Evolutionary conservation across 2,329 filamentous ascomycete species (phyloP).

Genomic region (Penicillium concentricum): DNA sequence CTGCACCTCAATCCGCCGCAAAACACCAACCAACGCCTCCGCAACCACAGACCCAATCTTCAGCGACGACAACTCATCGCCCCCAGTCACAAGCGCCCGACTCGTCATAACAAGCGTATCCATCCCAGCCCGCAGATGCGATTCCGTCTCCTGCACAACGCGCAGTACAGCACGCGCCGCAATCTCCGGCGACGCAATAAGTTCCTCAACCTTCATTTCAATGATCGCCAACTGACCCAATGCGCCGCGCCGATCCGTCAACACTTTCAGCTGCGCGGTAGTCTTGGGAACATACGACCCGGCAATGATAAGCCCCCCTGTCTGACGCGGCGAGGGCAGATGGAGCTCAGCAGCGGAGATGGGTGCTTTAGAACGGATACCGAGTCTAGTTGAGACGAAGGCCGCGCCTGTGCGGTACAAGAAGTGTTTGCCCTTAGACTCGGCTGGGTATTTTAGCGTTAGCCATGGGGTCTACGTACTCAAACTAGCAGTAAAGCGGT

Average conservation of each 20-base stretch:
- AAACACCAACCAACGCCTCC: constrained; percentile 51
- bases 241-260: constrained; percentile 41
- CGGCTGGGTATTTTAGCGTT: constrained; percentile 22
- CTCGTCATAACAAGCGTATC: constrained; percentile 63
- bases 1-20: constrained; percentile 47
- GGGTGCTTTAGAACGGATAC: constrained; percentile 53
- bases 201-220: constrained; percentile 49
- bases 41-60: constrained; percentile 57
- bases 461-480: not conserved
- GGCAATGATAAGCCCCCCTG: constrained; percentile 55
- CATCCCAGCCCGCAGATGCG: constrained; percentile 45
- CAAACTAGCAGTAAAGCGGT: not conserved
- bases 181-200: constrained; percentile 42
- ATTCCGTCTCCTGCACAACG: constrained; percentile 38
- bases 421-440: constrained; percentile 42
- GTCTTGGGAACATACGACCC: constrained; percentile 62
- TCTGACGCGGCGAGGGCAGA: constrained; percentile 31
- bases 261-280: constrained; percentile 52
- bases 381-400: constrained; percentile 52
- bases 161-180: constrained; percentile 22
- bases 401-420: constrained; percentile 50
- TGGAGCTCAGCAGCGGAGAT: constrained; percentile 49
- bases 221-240: constrained; percentile 45
- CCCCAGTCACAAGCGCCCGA: constrained; percentile 51
- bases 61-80: constrained; percentile 52